Evolutionary conservation across 1,284 basidiomycete species (phyloP).

Genomic region (Microbotryum violaceum): DNA sequence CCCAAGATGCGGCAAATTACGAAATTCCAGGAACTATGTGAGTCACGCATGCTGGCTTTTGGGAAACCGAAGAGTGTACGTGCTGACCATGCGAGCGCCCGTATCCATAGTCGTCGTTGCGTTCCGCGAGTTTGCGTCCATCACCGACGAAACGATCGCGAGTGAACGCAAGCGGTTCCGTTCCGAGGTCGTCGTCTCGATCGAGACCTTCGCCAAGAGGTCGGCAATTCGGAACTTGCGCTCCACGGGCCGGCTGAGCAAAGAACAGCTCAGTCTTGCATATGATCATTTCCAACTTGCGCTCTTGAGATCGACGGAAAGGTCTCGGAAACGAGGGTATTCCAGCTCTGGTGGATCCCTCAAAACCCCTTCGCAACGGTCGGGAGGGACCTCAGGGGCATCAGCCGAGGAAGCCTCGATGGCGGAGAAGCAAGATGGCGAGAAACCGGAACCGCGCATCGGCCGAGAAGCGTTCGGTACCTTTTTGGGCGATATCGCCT

Average conservation of each 20-base stretch:
- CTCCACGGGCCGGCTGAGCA: conserved; percentile 70
- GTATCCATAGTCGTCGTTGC: conserved; percentile 57
- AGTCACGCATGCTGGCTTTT: background rate
- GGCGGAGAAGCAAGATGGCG: conserved; percentile 16
- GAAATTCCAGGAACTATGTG: conserved; percentile 83
- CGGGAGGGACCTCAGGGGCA: background rate
- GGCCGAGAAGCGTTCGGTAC: conserved; percentile 77
- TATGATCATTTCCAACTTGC: conserved; percentile 65
- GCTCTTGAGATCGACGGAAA: conserved; percentile 31
- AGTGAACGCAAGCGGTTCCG: conserved; percentile 80
- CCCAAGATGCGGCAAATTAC: conserved; percentile 89
- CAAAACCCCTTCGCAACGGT: background rate
- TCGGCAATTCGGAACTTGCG: conserved; percentile 83
- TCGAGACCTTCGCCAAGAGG: conserved; percentile 94
- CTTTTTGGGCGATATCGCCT: conserved; percentile 86
- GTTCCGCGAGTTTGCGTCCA: conserved; percentile 88
- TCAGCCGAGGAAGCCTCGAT: background rate
- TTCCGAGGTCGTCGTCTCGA: conserved; percentile 82
- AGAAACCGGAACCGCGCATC: conserved; percentile 69
- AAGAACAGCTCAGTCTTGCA: conserved; percentile 80
- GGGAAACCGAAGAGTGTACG: conserved; percentile 4
- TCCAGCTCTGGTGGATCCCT: background rate
- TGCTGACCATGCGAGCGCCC: conserved; percentile 31
- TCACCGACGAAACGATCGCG: conserved; percentile 91
- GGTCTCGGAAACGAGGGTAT: conserved; percentile 3